Base-by-base conservation (phyloP, 176 grass and related monocot species). In the Calamus simplicifolius region DNA sequence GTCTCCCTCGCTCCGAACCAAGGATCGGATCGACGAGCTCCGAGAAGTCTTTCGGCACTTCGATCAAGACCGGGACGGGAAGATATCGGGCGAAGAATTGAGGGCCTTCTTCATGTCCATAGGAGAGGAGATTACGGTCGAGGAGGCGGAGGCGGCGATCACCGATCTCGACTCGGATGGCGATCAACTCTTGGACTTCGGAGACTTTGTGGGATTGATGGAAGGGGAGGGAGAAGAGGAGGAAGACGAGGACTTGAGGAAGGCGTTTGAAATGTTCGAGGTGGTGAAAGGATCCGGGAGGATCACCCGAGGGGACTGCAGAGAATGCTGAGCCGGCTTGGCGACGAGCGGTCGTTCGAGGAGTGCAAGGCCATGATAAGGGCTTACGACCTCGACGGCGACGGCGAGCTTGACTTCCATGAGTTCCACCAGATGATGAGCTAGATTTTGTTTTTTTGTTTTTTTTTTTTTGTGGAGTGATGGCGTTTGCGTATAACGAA, bases 401-500 rank as follows among this genome's bases (percentile, higher is more conserved):
- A 90, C 13, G 91, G 91, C 8, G 86, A 88, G 18, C 86, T 95
- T 57, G 83, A 95, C 58, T 95, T 95, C 83, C 77, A 79, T 12
- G 86, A 95, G 71, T 95, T 95, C 74, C 63, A 84, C 63, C 79
- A 56, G 80, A 95, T 90, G 91, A 95, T 95, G 90, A 86, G 69
- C 58, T 95, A 82, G 69, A 19, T 58, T 23, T 23, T 23, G 21
- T 23, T 23, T 23, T 23, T 23, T 23, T 23, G 0, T 23, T 23
- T 23, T 23, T 23, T 23, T 23, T 23, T 23, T 23, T 23, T 23
- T 23, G 0, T 23, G 21, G 21, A 23, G 21, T 23, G 21, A 23
- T 23, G 21, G 21, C 21, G 21, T 23, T 1, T 23, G 21, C 21
- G 21, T 23, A 0, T 23, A 23, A 23, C 0, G 21, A 23, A 23